Evolutionary conservation across 1,284 basidiomycete genomes (phyloP).

Genomic region (Sporisorium iseilematis-ciliati): DNA sequence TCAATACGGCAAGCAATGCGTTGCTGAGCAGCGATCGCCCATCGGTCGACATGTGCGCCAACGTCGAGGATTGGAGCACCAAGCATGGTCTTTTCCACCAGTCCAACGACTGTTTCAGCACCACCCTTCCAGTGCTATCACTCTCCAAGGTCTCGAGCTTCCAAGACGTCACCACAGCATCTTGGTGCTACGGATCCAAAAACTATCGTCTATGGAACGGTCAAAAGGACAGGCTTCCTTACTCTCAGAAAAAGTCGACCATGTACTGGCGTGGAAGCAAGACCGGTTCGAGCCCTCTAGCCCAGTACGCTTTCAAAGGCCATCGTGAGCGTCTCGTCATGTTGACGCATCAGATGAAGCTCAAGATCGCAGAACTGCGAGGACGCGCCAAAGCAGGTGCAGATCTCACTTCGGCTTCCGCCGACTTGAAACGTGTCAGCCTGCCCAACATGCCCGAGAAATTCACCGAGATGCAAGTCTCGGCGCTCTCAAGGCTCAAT

Average conservation of each 20-base stretch:
- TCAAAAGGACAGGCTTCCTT: conserved; percentile 17
- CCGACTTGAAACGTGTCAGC: conserved; percentile 6
- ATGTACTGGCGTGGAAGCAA: conserved; percentile 40
- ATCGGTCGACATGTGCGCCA: conserved; percentile 26
- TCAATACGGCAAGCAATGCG: conserved; percentile 11
- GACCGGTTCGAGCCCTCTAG: conserved; percentile 9
- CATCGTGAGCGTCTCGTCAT: conserved; percentile 35
- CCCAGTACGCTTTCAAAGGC: neutral
- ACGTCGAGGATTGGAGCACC: conserved; percentile 14
- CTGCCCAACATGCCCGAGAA: conserved; percentile 24
- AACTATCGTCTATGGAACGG: conserved; percentile 19
- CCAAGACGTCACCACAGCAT: conserved; percentile 35
- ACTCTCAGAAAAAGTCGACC: conserved; percentile 29
- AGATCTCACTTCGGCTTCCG: neutral
- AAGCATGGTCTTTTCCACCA: conserved; percentile 22
- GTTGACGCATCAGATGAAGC: conserved; percentile 19
- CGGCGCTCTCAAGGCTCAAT: conserved; percentile 21
- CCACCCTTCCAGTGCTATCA: conserved; percentile 24
- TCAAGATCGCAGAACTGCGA: conserved; percentile 14
- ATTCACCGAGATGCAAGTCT: conserved; percentile 13
- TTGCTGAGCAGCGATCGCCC: conserved; percentile 26
- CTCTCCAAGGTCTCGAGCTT: conserved; percentile 22
- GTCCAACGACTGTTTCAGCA: conserved; percentile 19
- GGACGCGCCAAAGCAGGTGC: neutral
- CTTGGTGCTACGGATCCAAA: conserved; percentile 26